A percentile compares a stretch with the other conserved stretches of the same genome.
These are phyloP conservation scores for Albophoma yamanashiensis DNA, from an alignment of 2,329 filamentous ascomycete genomes.

Conservation along the genomic window DNA sequence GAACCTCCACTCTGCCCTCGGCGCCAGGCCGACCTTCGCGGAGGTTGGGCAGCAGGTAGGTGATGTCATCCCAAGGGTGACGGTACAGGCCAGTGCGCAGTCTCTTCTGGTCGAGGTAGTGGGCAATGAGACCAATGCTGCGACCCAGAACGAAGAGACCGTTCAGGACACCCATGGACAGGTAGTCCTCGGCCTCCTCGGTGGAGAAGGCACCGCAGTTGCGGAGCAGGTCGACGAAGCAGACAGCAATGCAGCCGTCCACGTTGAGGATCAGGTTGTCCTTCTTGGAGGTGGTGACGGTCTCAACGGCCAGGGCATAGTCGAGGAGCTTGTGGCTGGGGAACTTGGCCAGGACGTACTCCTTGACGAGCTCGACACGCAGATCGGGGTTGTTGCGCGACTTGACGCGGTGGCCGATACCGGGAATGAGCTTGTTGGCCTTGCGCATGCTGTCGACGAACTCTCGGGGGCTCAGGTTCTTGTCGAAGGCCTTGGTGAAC, in stretches of 20 bases:
- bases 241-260: conserved; percentile 94
- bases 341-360: conserved; percentile 97
- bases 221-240: conserved; percentile 95
- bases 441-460: conserved; percentile 99
- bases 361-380: conserved; percentile 98
- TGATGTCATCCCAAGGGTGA: conserved; percentile 98
- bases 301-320: conserved; percentile 96
- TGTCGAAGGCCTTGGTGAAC: conserved; percentile 97
- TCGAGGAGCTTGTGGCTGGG: conserved; percentile 96
- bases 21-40: conserved; percentile 59
- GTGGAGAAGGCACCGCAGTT: conserved; percentile 94
- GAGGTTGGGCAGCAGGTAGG: conserved; percentile 80
- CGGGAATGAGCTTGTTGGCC: conserved; percentile 99
- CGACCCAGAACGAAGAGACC: conserved; percentile 97
- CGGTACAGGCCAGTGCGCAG: conserved; percentile 97
- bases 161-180: conserved; percentile 98
- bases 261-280: conserved; percentile 99
- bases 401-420: conserved; percentile 99
- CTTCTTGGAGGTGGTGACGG: conserved; percentile 98
- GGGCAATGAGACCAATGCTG: conserved; percentile 97
- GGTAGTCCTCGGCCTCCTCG: conserved; percentile 98
- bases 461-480: conserved; percentile 94
- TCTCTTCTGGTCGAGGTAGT: conserved; percentile 99
- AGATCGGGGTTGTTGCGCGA: conserved; percentile 99
- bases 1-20: conserved; percentile 85